These are phyloP conservation scores for Fragaria nilgerrensis DNA, from an alignment of 306 rosid species.

Conservation along the genomic window DNA sequence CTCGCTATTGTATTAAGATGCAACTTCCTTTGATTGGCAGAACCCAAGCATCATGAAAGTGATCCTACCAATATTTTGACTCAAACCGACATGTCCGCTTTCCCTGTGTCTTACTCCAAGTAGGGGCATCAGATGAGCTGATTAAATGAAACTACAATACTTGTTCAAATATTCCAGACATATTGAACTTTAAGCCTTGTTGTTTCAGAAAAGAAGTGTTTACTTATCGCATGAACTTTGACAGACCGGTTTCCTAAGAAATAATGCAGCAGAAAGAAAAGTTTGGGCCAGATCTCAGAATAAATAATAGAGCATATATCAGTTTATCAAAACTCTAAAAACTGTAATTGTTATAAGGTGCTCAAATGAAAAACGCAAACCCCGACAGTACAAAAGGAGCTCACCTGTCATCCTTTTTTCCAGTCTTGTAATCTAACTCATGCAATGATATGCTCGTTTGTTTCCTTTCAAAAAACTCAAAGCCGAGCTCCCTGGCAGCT, in stretches of 20 bases:
- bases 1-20: neutral
- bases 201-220: neutral
- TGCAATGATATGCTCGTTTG: conserved; percentile 64
- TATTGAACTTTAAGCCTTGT: neutral
- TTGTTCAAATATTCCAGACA: neutral
- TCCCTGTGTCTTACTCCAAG: neutral
- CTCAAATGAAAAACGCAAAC: neutral
- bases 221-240: neutral
- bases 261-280: neutral
- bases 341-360: neutral
- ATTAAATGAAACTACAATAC: neutral
- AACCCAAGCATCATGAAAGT: neutral
- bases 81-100: neutral
- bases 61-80: neutral
- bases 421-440: conserved; percentile 52
- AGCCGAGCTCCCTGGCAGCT: conserved; percentile 91
- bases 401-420: conserved; percentile 77
- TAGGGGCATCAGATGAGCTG: neutral
- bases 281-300: neutral
- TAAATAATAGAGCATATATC: neutral
- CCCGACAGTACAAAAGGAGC: conserved; percentile 22
- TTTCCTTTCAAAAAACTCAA: conserved; percentile 59
- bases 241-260: neutral
- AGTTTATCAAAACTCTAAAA: neutral
- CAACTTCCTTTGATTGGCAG: neutral